phyloP scores from a whole-genome alignment of 768 basidiomycete species.

The Tylopilus subfusipes region DNA sequence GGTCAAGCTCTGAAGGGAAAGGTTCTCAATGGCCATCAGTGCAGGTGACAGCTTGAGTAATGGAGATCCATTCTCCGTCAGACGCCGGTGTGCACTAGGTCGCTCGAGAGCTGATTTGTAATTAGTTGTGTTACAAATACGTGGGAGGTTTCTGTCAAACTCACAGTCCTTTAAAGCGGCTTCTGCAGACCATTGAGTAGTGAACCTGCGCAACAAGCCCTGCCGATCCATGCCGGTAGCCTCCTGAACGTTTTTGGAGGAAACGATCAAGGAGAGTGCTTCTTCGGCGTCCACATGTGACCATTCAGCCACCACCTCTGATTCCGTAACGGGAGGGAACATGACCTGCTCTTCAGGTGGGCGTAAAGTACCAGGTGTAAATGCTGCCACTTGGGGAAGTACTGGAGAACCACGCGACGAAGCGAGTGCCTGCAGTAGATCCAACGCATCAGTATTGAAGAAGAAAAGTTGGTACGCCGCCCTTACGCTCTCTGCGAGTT shows the following conservation, averaged over 20 bases:
- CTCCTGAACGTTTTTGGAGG: constrained; percentile 52
- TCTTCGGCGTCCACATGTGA: constrained; percentile 50
- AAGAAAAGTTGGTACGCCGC: constrained; percentile 11
- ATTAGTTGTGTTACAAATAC: constrained; percentile 7
- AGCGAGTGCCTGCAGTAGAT: constrained; percentile 42
- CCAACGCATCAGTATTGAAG: constrained; percentile 14
- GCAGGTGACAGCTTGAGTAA: constrained; percentile 79
- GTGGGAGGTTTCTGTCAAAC: constrained; percentile 24
- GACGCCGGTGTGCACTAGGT: constrained; percentile 51
- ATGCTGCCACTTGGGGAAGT: constrained; percentile 35
- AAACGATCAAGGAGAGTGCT: constrained; percentile 54
- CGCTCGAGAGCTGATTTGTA: constrained; percentile 50
- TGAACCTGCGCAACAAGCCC: constrained; percentile 51
- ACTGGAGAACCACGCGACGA: constrained; percentile 36
- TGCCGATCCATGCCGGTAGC: constrained; percentile 62
- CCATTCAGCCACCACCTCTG: constrained; percentile 20
- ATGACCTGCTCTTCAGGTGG: constrained; percentile 42
- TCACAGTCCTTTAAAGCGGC: constrained; percentile 73
- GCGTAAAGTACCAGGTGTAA: constrained; percentile 41
- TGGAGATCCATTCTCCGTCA: constrained; percentile 68
- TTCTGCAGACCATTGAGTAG: constrained; percentile 68
- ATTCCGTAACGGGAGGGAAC: constrained; percentile 35
- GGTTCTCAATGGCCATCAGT: constrained; percentile 88
- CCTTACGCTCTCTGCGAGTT: constrained; percentile 55
- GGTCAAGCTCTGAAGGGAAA: constrained; percentile 81